Evolutionary conservation across 139 green algal genomes (phyloP), one percentile per base, ranked within the genome.

Genomic region (Picochlorum sp.): DNA sequence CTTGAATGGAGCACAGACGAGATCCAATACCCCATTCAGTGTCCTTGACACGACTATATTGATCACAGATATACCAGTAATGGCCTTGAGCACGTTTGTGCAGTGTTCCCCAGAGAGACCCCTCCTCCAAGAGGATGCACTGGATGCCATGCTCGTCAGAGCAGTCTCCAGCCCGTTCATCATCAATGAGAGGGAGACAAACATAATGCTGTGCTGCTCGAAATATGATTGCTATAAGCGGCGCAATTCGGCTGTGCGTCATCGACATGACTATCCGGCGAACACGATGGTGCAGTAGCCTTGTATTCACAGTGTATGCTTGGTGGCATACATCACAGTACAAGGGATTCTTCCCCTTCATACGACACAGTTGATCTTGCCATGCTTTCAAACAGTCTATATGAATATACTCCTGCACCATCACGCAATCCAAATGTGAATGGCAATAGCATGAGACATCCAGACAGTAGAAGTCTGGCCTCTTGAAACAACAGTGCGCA

Each of bases 321-420:
- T 23, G 15, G 13, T 57, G n/a, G n/a, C 61, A 66, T 0, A 66
- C 57, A 44, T 66, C 61, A 45, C 61, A 66, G 14, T 44, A 18
- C 11, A 38, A 20, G 24, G 23, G 10, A 21, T 23, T 66, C 24
- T 14, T 45, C 1, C 61, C 61, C n/a, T 66, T 66, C 10, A 20
- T 41, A 20, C 16, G 47, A 20, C 61, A 23, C 11, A 66, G 14
- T 9, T 20, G 11, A 41, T 21, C 15, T 55, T 66, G 61, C 61
- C 61, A 65, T 51, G 57, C 13, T 26, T 49, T 51, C 23, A 65
- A 26, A 32, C 28, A 65, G 13, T 16, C 23, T 20, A 7, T 14
- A 32, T 65, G 58, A 23, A 59, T 18, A 37, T 57, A 65, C 20
- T 32, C 21, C 58, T 65, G 58, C 20, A 65, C 8, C 6, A 18